phyloP scores from a whole-genome alignment of 2,329 filamentous ascomycete genomes.

The Fusarium algeriense region DNA sequence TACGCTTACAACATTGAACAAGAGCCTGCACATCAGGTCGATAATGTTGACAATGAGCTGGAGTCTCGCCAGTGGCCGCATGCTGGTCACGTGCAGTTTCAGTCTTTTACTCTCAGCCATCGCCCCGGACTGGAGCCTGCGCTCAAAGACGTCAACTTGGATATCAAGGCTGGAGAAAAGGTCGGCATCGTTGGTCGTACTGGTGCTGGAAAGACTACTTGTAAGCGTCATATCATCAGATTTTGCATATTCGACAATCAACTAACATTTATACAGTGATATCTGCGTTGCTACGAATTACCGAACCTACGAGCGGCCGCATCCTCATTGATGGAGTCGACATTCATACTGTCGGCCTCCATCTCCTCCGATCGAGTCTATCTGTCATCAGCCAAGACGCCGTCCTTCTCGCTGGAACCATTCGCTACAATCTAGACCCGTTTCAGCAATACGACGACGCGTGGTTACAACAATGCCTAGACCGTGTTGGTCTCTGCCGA shows the following conservation, averaged over 20 bases:
- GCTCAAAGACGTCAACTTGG: slow-evolving; percentile 7
- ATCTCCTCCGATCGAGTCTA: slow-evolving; percentile 22
- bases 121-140: slow-evolving; percentile 22
- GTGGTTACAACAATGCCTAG: slow-evolving; percentile 22
- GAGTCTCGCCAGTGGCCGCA: not conserved
- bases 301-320: slow-evolving; percentile 22
- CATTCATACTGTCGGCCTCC: slow-evolving; percentile 23
- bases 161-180: slow-evolving; percentile 21
- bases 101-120: slow-evolving; percentile 24
- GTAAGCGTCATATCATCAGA: not conserved
- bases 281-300: slow-evolving; percentile 15
- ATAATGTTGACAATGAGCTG: slow-evolving; percentile 1
- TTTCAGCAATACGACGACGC: slow-evolving; percentile 29
- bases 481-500: slow-evolving; percentile 3
- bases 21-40: slow-evolving; percentile 6
- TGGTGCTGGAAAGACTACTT: slow-evolving; percentile 26
- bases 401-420: slow-evolving; percentile 20
- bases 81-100: slow-evolving; percentile 18
- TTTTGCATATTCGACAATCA: fast-evolving
- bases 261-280: slow-evolving; percentile 4
- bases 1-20: slow-evolving; percentile 72
- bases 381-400: slow-evolving; percentile 36
- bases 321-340: slow-evolving; percentile 27
- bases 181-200: slow-evolving; percentile 27
- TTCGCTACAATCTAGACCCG: slow-evolving; percentile 30